Base-by-base conservation (phyloP, 83 land plant genomes). In the Isoetes engelmannii region DNA sequence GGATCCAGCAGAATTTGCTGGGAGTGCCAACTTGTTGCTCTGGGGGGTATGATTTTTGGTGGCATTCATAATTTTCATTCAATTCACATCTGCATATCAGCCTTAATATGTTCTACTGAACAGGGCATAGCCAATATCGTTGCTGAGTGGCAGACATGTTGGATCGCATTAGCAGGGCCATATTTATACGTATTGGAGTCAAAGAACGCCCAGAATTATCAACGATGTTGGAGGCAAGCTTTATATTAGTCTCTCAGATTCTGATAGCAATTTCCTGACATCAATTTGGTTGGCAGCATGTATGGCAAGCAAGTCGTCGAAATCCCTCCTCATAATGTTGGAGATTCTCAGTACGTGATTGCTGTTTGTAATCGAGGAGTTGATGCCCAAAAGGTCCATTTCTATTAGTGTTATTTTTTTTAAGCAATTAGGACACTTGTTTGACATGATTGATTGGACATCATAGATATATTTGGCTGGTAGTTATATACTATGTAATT, bases 91-190 rank as follows among this genome's bases (percentile, higher is more conserved):
- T 41, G 48, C 9, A 67, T 46, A 46, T 37, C 6, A 9, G 46
- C 46, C 46, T 45, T 69, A 5, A 4, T 65, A 47, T 20, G 20
- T 5, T 6, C 21, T 28, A n/a, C 12, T 70, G 5, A 41, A 59
- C 68, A 94, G 99, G 99, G 99, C 13, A 83, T 94, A 70, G 99
- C 96, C 28, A 81, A 87, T 72, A 83, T 90, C 41, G 63, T 86
- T 50, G 99, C 99, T 56, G 80, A 85, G 68, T 94, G 99, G 99
- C 85, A 90, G 41, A 87, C 89, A 49, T 90, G 99, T 74, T 83
- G 81, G 78, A 79, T 82, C 77, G 83, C 83, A 9, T 77, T 94
- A 54, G 86, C 90, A 45, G 93, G 90, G 54, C 72, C 90, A 41
- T 79, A 90, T 74, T 83, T 94, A 21, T 94, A 90, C 75, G 83